Conservation (phyloP, 768 basidiomycete species). For the Suillus subluteus region DNA sequence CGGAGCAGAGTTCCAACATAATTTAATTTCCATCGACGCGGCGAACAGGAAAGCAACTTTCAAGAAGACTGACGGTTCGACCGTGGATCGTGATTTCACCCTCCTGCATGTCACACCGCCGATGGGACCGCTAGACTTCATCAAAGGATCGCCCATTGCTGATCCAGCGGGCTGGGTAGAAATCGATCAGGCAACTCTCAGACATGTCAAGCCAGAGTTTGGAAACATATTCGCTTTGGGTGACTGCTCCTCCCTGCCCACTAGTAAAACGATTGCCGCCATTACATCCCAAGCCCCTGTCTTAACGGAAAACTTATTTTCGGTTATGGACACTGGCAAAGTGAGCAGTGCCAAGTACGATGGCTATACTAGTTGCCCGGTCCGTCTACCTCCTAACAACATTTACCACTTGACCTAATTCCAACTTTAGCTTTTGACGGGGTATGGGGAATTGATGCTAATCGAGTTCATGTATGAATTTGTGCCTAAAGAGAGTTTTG, state of each 20-base stretch:
- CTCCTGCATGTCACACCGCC: constrained; percentile 88
- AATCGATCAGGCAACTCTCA: constrained; percentile 79
- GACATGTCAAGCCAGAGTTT: constrained; percentile 80
- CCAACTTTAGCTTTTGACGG: constrained; percentile 65
- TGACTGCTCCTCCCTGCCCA: constrained; percentile 91
- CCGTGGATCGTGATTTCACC: constrained; percentile 75
- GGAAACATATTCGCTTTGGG: constrained; percentile 88
- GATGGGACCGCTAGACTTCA: constrained; percentile 84
- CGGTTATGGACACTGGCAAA: constrained; percentile 72
- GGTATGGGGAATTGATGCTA: constrained; percentile 82
- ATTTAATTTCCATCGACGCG: constrained; percentile 76
- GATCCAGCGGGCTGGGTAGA: constrained; percentile 90
- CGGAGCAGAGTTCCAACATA: constrained; percentile 80
- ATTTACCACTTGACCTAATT: constrained; percentile 12
- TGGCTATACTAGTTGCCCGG: constrained; percentile 89
- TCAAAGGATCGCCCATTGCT: constrained; percentile 77
- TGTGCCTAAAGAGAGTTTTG: constrained; percentile 87
- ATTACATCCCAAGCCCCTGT: constrained; percentile 92
- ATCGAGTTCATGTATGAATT: constrained; percentile 95
- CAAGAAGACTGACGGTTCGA: constrained; percentile 73
- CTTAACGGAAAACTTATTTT: constrained; percentile 85
- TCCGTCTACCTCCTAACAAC: constrained; percentile 39
- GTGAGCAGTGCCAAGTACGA: constrained; percentile 75
- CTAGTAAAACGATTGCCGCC: constrained; percentile 95
- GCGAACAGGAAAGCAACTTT: constrained; percentile 83